A percentile compares a stretch with the other conserved stretches of the same genome.
Conservation (phyloP, 2,329 filamentous ascomycete genomes). For the Rhynchosporium graminicola region DNA sequence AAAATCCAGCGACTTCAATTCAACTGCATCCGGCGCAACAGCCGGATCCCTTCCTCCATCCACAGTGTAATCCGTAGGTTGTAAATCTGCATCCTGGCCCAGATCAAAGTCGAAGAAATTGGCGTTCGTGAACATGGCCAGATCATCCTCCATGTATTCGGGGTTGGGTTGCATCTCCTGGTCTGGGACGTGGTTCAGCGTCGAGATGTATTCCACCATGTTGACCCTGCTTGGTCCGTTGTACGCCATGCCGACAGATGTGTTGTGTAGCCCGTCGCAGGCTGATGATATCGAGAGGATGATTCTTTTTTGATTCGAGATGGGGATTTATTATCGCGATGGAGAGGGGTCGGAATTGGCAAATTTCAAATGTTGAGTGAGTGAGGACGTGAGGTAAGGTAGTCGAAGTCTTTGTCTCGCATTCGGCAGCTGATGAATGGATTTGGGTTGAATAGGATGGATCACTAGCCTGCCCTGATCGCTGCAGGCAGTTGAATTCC, state of each 20-base stretch:
- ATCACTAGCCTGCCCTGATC: background rate
- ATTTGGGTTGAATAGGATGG: too few species aligned
- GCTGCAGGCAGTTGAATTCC: background rate
- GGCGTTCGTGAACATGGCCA: conserved; percentile 79
- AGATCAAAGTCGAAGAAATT: conserved; percentile 80
- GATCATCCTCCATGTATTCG: conserved; percentile 65
- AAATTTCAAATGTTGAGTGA: background rate
- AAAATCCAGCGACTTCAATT: conserved; percentile 29
- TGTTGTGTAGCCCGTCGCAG: background rate
- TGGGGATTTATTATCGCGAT: background rate
- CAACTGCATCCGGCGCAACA: conserved; percentile 19
- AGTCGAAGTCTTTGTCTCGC: conserved; percentile 11
- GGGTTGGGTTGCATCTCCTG: conserved; percentile 58
- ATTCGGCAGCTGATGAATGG: conserved; percentile 3
- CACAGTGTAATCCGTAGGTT: conserved; percentile 36
- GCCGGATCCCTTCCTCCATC: conserved; percentile 21
- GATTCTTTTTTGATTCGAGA: background rate
- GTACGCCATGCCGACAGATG: conserved; percentile 55
- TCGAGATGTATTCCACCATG: conserved; percentile 85
- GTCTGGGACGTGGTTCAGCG: conserved; percentile 72
- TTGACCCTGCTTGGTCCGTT: conserved; percentile 79
- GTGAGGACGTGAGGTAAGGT: too few species aligned
- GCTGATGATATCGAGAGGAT: background rate
- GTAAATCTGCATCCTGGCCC: conserved; percentile 59
- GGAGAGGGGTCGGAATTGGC: conserved; percentile 50